A percentile compares a stretch with the other conserved stretches of the same genome.
phyloP scores from a whole-genome alignment of 2,329 filamentous ascomycete genomes.

The Verticillium zaregamsianum region DNA sequence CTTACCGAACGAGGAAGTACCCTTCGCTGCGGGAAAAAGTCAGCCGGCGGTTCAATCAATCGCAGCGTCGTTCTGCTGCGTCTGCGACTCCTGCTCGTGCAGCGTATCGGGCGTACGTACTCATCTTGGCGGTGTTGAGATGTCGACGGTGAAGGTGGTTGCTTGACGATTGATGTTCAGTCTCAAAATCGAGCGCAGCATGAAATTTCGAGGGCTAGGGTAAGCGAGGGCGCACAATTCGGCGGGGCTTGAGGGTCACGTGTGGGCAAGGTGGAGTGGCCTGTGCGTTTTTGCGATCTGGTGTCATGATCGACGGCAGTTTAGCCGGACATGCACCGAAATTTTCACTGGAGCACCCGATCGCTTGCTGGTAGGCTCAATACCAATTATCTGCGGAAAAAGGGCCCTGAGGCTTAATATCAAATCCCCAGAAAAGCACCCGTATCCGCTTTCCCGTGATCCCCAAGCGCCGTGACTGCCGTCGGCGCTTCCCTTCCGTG shows the following conservation, averaged over 20 bases:
- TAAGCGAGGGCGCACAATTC: constrained; percentile 2
- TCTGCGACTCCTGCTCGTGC: constrained; percentile 3
- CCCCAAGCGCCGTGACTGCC: not conserved
- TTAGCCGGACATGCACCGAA: not conserved
- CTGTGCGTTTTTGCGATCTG: not conserved
- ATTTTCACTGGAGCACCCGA: not conserved
- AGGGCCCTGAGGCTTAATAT: no score
- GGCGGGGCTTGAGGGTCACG: not conserved
- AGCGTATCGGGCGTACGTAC: constrained; percentile 35
- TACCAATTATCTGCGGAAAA: not conserved
- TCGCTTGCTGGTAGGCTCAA: no score
- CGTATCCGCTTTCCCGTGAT: not conserved
- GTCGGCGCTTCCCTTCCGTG: not conserved
- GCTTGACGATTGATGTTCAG: constrained; percentile 9
- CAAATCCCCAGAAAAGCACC: not conserved
- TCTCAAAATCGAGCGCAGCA: not conserved
- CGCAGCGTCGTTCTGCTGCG: not conserved
- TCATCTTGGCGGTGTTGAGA: constrained; percentile 49
- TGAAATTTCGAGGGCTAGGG: not conserved
- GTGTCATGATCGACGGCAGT: not conserved
- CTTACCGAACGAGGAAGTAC: constrained; percentile 55
- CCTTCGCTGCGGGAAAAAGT: constrained; percentile 42
- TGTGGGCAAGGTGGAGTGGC: not conserved
- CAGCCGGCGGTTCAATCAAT: constrained; percentile 6
- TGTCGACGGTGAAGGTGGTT: constrained; percentile 14